These are phyloP conservation scores for Tetrahymena borealis DNA, from an alignment of 73 alveolate genomes.

Conservation along the genomic window DNA sequence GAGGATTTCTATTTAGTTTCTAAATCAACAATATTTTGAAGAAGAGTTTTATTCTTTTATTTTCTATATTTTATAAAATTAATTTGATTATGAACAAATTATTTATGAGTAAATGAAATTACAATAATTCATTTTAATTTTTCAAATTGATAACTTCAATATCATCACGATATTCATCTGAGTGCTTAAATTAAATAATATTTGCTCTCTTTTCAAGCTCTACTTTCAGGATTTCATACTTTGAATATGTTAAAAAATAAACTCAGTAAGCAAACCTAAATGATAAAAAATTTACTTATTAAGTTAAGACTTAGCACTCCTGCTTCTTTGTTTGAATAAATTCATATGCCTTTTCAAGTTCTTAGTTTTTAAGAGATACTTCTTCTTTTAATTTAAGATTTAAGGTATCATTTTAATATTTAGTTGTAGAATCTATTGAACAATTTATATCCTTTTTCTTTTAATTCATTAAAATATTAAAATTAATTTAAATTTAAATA, in stretches of 20 bases:
- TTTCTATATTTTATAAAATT: background rate
- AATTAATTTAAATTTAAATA: background rate
- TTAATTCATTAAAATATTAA: background rate
- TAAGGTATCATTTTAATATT: background rate
- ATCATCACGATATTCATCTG: background rate
- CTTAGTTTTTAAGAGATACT: background rate
- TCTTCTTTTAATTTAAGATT: background rate
- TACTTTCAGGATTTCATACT: background rate
- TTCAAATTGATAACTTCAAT: background rate
- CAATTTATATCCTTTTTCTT: background rate
- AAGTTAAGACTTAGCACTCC: background rate
- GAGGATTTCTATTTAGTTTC: background rate
- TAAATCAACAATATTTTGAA: background rate
- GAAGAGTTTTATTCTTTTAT: background rate
- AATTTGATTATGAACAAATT: background rate
- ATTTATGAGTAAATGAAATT: background rate
- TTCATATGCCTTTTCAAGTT: background rate
- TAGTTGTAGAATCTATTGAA: background rate
- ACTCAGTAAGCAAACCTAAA: too few relatives aligned
- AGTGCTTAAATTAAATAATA: background rate
- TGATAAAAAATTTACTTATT: background rate
- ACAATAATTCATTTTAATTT: background rate
- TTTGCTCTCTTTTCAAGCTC: background rate
- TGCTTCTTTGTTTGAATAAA: background rate
- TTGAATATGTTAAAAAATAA: too few relatives aligned